phyloP scores from a whole-genome alignment of 352 stramenopile species.

The Globisporangium ultimum region DNA sequence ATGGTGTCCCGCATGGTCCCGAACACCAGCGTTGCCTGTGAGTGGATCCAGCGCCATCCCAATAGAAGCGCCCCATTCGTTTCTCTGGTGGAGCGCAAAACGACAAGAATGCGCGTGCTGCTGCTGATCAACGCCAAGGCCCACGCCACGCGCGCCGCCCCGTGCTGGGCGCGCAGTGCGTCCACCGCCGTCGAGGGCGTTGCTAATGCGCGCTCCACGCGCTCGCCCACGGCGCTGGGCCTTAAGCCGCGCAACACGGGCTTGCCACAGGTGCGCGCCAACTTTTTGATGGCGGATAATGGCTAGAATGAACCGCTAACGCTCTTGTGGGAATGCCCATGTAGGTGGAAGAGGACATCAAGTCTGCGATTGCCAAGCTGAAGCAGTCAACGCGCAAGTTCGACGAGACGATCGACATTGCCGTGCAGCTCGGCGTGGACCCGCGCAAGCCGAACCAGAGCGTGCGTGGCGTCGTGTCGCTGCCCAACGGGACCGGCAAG shows the following conservation, averaged over 20 bases:
- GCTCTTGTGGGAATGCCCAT: background rate
- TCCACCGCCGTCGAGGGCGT: conserved; percentile 31
- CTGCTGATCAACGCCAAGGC: conserved; percentile 26
- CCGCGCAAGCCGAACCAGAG: conserved; percentile 88
- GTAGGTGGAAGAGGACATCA: conserved; percentile 58
- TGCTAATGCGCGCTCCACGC: conserved; percentile 15
- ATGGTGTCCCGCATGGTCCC: background rate
- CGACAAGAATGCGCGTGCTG: conserved; percentile 36
- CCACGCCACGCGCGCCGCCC: conserved; percentile 24
- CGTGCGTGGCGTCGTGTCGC: conserved; percentile 78
- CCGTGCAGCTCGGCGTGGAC: conserved; percentile 81
- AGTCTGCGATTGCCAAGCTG: conserved; percentile 49
- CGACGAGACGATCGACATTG: conserved; percentile 86
- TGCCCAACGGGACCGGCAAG: conserved; percentile 88
- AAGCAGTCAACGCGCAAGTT: conserved; percentile 76
- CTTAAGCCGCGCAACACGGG: conserved; percentile 57
- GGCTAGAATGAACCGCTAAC: background rate
- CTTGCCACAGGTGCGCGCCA: conserved; percentile 38
- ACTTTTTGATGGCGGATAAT: background rate
- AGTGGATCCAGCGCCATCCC: conserved; percentile 1
- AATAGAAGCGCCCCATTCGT: background rate
- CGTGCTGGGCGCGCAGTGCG: conserved; percentile 38
- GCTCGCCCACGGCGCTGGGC: conserved; percentile 63
- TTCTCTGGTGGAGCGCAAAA: conserved; percentile 4
- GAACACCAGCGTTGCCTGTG: background rate